Evolutionary conservation across 495 filamentous ascomycete genomes (phyloP).

Genomic region (Staphylotrichum tortipilum): DNA sequence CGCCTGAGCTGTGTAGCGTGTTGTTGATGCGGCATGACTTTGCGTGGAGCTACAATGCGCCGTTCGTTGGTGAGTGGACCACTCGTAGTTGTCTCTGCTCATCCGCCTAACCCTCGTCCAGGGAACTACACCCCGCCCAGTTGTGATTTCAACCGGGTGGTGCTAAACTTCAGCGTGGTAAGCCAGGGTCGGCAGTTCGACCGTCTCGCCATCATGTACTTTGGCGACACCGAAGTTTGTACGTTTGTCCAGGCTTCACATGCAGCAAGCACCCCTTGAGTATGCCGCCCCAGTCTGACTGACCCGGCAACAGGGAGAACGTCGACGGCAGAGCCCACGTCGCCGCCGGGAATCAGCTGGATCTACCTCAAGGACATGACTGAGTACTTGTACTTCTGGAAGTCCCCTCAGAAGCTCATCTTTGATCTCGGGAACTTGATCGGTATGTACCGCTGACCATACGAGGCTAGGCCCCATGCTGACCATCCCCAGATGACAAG

Average conservation of each 20-base stretch:
- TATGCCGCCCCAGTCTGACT: not conserved
- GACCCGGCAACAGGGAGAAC: slow-evolving; percentile 43
- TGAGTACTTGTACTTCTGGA: slow-evolving; percentile 60
- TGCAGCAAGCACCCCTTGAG: not conserved
- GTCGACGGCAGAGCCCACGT: slow-evolving; percentile 75
- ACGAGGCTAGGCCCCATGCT: not conserved
- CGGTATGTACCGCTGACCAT: slow-evolving; percentile 2
- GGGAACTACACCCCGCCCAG: slow-evolving; percentile 58
- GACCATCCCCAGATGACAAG: slow-evolving; percentile 37
- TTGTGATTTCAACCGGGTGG: slow-evolving; percentile 69
- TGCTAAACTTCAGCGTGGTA: slow-evolving; percentile 74
- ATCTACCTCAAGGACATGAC: slow-evolving; percentile 83
- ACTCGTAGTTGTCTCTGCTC: not conserved
- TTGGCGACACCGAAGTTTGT: slow-evolving; percentile 74
- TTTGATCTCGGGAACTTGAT: slow-evolving; percentile 79
- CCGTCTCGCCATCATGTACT: slow-evolving; percentile 67
- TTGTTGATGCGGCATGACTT: slow-evolving; percentile 67
- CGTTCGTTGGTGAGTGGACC: slow-evolving; percentile 59
- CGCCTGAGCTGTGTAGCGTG: slow-evolving; percentile 38
- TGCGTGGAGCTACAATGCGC: slow-evolving; percentile 66
- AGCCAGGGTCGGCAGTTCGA: slow-evolving; percentile 73
- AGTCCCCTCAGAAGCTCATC: slow-evolving; percentile 60
- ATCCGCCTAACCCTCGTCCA: slow-evolving; percentile 20
- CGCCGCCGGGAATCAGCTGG: slow-evolving; percentile 55
- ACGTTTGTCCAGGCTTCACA: no score